Conservation (phyloP, 1,284 basidiomycete genomes). For the Apiotrichum mycotoxinovorans region DNA sequence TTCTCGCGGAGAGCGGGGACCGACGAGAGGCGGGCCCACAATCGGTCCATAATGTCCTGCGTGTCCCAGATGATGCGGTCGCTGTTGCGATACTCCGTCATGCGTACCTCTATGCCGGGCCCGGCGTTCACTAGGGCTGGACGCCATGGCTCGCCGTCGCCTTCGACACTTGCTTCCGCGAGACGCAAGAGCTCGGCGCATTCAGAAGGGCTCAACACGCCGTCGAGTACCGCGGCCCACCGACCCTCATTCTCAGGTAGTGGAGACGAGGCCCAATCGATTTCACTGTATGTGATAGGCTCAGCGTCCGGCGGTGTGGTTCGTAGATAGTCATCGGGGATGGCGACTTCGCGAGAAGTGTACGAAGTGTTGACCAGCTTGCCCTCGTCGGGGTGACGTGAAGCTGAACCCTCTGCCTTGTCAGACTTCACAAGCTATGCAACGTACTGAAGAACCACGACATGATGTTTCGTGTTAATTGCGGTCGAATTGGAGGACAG, state of each 20-base stretch:
- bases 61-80: conserved; percentile 5
- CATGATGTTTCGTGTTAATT: no score
- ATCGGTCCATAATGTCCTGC: not conserved
- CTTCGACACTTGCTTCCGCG: not conserved
- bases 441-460: no score
- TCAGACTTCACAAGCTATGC: no score
- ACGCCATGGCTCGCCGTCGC: not conserved
- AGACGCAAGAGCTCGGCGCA: not conserved
- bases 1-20: not conserved
- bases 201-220: not conserved
- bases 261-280: not conserved
- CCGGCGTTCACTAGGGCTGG: not conserved
- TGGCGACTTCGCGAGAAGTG: not conserved
- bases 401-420: no score
- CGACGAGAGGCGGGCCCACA: conserved; percentile 1
- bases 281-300: not conserved
- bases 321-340: not conserved
- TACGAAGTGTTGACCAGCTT: not conserved
- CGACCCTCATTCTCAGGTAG: not conserved
- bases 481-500: no score
- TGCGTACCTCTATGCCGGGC: not conserved
- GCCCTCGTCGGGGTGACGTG: not conserved
- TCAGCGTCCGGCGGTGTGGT: not conserved
- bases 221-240: conserved; percentile 1
- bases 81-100: conserved; percentile 1